Percentiles rank a stretch among this genome's conserved stretches.
These are phyloP conservation scores for Penicilliopsis zonata DNA, from an alignment of 495 filamentous ascomycete species.

Conservation along the genomic window DNA sequence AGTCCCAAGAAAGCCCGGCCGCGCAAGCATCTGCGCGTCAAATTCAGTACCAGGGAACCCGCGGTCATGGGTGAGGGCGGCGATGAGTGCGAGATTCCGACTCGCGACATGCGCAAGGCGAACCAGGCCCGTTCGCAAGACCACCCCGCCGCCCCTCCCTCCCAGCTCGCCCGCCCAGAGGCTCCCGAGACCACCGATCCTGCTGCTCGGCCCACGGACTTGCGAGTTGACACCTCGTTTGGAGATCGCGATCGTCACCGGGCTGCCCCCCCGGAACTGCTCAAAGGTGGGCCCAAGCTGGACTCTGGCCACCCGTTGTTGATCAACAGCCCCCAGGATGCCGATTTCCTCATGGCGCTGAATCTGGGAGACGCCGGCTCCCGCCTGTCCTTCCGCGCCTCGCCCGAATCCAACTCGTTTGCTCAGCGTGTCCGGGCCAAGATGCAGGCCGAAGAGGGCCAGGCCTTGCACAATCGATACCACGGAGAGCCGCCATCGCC, in stretches of 20 bases:
- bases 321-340: slow-evolving; percentile 20
- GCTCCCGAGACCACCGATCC: too few species aligned
- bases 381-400: slow-evolving; percentile 30
- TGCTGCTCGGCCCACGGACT: slow-evolving; percentile 6
- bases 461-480: slow-evolving; percentile 44
- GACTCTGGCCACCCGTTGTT: slow-evolving; percentile 16
- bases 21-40: slow-evolving; percentile 56
- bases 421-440: slow-evolving; percentile 49
- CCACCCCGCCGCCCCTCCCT: slow-evolving; percentile 2
- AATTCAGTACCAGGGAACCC: slow-evolving; percentile 52
- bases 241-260: slow-evolving; percentile 11
- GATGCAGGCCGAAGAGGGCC: slow-evolving; percentile 63
- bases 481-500: slow-evolving; percentile 19
- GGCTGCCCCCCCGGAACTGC: slow-evolving; percentile 5
- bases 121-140: slow-evolving; percentile 4
- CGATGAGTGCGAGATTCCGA: slow-evolving; percentile 62
- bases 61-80: slow-evolving; percentile 81
- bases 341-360: slow-evolving; percentile 27
- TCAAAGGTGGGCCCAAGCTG: slow-evolving; percentile 6
- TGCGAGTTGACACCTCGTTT: slow-evolving; percentile 30
- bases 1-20: slow-evolving; percentile 21
- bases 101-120: slow-evolving; percentile 34
- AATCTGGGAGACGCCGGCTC: slow-evolving; percentile 19
- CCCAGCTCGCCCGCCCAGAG: slow-evolving; percentile 1
- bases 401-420: slow-evolving; percentile 33